phyloP scores from a whole-genome alignment of 345 rosid genomes.

The Populus nigra region DNA sequence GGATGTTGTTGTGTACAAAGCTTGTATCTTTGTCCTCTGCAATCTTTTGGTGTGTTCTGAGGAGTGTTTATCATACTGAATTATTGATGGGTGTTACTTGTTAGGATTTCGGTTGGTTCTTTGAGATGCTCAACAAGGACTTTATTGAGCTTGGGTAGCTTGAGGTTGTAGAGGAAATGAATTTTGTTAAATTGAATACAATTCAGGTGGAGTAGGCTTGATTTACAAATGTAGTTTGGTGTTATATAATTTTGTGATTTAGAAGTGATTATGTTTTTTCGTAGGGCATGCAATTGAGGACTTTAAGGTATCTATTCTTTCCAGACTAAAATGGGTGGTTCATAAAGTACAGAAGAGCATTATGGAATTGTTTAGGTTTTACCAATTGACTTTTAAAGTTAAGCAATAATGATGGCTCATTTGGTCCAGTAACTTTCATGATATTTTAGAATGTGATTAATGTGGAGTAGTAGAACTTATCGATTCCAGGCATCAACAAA shows the following conservation, averaged over 20 bases:
- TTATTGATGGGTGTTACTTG: neutral
- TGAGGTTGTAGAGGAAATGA: neutral
- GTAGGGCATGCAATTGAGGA: neutral
- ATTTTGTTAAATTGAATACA: neutral
- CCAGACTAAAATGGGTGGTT: neutral
- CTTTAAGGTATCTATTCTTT: neutral
- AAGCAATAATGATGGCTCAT: neutral
- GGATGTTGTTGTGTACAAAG: neutral
- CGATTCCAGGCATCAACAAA: neutral
- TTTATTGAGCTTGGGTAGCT: neutral
- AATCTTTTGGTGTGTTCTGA: neutral
- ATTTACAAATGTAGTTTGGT: neutral
- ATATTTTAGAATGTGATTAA: neutral
- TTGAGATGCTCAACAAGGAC: neutral
- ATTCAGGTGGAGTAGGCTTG: neutral
- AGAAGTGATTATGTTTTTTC: neutral
- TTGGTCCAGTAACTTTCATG: neutral
- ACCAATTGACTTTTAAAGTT: neutral
- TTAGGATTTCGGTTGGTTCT: neutral
- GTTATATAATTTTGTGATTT: neutral
- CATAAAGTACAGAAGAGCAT: neutral
- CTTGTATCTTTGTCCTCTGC: neutral
- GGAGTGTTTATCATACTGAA: neutral
- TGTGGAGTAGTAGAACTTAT: neutral
- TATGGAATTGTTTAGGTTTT: neutral